Percentiles rank a stretch among this genome's conserved stretches.
Evolutionary conservation across 148 eudicot species (phyloP).

Genomic region (Heliosperma pusillum): DNA sequence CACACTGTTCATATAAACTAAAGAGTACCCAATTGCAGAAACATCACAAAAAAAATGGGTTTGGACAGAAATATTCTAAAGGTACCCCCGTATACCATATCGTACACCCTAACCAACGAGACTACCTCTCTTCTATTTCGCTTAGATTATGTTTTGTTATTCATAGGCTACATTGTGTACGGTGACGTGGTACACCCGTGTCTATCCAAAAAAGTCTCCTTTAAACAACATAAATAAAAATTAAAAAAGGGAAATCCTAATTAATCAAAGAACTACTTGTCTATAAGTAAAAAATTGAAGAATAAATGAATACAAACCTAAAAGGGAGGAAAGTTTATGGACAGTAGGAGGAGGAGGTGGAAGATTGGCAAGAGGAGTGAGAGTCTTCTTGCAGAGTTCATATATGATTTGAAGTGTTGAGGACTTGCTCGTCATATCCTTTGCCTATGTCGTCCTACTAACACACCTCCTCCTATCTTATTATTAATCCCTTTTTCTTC

Average conservation of each 20-base stretch:
- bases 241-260: not conserved
- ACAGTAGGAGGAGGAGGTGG: constrained; percentile 40
- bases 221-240: not conserved
- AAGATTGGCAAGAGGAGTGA: constrained; percentile 27
- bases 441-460: no score
- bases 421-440: constrained; percentile 32
- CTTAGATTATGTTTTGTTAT: no score
- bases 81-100: no score
- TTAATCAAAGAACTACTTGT: not conserved
- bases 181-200: no score
- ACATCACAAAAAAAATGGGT: not conserved
- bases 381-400: constrained; percentile 50
- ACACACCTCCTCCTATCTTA: no score
- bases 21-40: constrained; percentile 4
- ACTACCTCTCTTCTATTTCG: no score
- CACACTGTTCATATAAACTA: not conserved
- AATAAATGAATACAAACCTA: constrained; percentile 33
- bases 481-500: no score
- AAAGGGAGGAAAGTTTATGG: constrained; percentile 44
- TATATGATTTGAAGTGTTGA: constrained; percentile 47
- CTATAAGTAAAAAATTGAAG: not conserved
- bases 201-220: no score
- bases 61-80: no score
- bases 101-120: no score
- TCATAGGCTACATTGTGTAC: no score